Conservation (phyloP, 208 protist species). For the Eutreptiella sp. region DNA sequence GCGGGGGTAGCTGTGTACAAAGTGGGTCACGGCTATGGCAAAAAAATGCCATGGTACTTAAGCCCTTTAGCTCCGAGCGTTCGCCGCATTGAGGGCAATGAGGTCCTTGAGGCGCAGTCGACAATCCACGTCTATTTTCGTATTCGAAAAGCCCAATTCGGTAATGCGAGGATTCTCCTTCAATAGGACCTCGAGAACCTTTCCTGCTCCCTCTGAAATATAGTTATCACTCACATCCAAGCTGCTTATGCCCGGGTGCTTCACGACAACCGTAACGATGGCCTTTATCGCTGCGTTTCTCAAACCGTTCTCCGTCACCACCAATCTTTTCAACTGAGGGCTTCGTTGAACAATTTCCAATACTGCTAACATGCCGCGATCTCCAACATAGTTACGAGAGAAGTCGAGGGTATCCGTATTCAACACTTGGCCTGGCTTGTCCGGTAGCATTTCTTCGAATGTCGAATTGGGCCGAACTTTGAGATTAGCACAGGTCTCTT, state of each 20-base stretch:
- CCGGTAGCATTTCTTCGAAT: conserved; percentile 51
- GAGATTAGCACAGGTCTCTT: conserved; percentile 58
- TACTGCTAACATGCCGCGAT: conserved; percentile 65
- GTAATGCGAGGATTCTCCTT: conserved; percentile 51
- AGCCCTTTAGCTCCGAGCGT: no score
- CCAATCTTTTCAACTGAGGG: conserved; percentile 45
- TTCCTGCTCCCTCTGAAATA: conserved; percentile 72
- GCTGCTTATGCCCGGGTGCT: conserved; percentile 51
- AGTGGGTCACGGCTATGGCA: no score
- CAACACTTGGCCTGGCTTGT: conserved; percentile 38
- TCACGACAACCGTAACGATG: conserved; percentile 41
- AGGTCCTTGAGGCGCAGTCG: conserved; percentile 32
- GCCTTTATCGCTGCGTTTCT: conserved; percentile 61
- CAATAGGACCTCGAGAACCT: conserved; percentile 50
- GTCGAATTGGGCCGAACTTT: conserved; percentile 62
- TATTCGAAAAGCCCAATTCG: conserved; percentile 64
- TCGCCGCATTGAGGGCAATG: conserved; percentile 3
- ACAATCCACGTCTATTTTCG: conserved; percentile 67
- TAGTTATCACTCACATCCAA: conserved; percentile 78
- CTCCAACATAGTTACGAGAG: conserved; percentile 72
- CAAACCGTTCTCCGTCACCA: conserved; percentile 69
- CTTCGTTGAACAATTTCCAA: conserved; percentile 53
- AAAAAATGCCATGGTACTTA: no score
- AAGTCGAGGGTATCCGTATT: conserved; percentile 53
- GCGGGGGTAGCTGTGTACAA: no score